These are phyloP conservation scores for Ceriops decandra DNA, from an alignment of 345 rosid species.

Conservation along the genomic window DNA sequence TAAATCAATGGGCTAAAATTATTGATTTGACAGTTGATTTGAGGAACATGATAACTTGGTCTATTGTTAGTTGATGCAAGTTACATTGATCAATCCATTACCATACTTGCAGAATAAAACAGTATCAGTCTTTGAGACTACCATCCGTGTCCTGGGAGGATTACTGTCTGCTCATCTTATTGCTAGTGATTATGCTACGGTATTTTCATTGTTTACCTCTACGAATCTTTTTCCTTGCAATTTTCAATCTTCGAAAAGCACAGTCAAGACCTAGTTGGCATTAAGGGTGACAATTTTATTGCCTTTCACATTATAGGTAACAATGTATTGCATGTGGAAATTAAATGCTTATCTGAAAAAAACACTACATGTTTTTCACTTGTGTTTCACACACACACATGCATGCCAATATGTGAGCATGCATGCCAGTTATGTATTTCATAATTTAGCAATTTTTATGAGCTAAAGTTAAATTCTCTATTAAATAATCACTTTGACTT, in stretches of 20 bases:
- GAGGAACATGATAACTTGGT: neutral
- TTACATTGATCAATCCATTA: constrained; percentile 16
- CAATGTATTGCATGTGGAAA: neutral
- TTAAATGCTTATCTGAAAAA: neutral
- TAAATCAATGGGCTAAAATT: too few relatives aligned
- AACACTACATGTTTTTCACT: neutral
- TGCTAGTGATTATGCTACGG: constrained; percentile 98
- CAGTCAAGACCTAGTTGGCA: neutral
- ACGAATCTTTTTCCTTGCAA: constrained; percentile 1
- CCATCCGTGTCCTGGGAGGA: constrained; percentile 92
- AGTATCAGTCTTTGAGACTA: constrained; percentile 88
- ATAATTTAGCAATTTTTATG: too few relatives aligned
- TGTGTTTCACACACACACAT: neutral
- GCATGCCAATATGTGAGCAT: neutral
- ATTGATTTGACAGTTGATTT: too few relatives aligned
- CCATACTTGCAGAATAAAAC: constrained; percentile 77
- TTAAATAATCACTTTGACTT: neutral
- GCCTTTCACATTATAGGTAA: neutral
- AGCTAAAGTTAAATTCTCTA: too few relatives aligned
- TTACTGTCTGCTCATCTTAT: constrained; percentile 96
- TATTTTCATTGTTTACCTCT: constrained; percentile 19
- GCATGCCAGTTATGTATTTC: neutral
- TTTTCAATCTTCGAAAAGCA: constrained; percentile 8
- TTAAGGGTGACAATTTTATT: neutral
- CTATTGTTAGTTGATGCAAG: neutral